A percentile compares a stretch with the other conserved stretches of the same genome.
Evolutionary conservation across 2,329 filamentous ascomycete genomes (phyloP).

Genomic region (Stagonosporopsis rhizophila): DNA sequence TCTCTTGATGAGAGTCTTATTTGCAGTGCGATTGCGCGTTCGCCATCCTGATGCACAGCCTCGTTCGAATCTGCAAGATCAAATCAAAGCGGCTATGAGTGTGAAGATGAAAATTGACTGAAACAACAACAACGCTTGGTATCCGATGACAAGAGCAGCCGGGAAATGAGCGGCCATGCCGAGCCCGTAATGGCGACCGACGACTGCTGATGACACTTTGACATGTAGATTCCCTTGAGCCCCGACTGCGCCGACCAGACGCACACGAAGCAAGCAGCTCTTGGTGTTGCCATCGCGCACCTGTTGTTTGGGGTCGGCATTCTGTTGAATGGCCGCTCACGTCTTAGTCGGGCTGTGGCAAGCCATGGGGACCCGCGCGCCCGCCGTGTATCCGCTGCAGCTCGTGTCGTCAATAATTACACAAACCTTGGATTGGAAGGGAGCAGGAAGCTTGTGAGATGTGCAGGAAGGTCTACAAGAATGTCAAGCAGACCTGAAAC

Average conservation of each 20-base stretch:
- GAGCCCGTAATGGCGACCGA: slow-evolving; percentile 8
- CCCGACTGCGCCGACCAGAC: not conserved
- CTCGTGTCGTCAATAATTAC: slow-evolving; percentile 14
- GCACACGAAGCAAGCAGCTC: slow-evolving; percentile 10
- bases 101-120: not conserved
- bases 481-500: slow-evolving; percentile 14
- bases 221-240: slow-evolving; percentile 6
- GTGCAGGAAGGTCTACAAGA: slow-evolving; percentile 16
- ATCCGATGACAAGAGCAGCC: slow-evolving; percentile 12
- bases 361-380: slow-evolving; percentile 7
- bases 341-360: slow-evolving; percentile 7
- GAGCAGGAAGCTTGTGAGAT: slow-evolving; percentile 10
- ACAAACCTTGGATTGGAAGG: slow-evolving; percentile 10
- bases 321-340: slow-evolving; percentile 9
- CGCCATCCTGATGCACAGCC: slow-evolving; percentile 36
- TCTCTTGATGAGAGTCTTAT: slow-evolving; percentile 23
- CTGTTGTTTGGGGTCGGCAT: slow-evolving; percentile 2
- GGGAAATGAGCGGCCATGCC: slow-evolving; percentile 19
- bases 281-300: slow-evolving; percentile 7
- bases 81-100: slow-evolving; percentile 3
- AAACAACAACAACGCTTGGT: slow-evolving; percentile 19
- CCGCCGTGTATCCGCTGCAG: slow-evolving; percentile 9
- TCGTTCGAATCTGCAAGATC: slow-evolving; percentile 20
- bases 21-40: slow-evolving; percentile 32
- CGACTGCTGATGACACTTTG: slow-evolving; percentile 5